Percentiles rank a stretch among this genome's conserved stretches.
Conservation (phyloP, 2,329 filamentous ascomycete species). For the Fusarium continuum region DNA sequence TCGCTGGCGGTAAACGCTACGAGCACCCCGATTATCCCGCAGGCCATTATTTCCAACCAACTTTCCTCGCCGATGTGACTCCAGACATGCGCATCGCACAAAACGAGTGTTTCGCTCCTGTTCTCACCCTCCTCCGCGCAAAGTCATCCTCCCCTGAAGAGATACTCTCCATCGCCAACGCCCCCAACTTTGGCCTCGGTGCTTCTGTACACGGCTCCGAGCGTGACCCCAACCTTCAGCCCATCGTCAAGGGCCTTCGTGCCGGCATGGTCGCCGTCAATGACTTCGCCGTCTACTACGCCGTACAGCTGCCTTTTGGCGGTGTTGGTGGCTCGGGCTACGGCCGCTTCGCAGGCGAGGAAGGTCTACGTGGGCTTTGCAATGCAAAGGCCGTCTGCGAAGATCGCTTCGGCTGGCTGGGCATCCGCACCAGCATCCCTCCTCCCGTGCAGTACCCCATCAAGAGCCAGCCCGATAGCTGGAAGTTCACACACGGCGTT, state of each 20-base stretch:
- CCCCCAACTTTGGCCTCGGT: slow-evolving; percentile 85
- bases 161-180: slow-evolving; percentile 83
- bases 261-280: slow-evolving; percentile 95
- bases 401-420: slow-evolving; percentile 72
- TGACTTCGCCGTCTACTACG: slow-evolving; percentile 93
- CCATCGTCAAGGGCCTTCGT: slow-evolving; percentile 73
- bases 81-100: slow-evolving; percentile 86
- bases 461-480: slow-evolving; percentile 67
- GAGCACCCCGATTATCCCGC: slow-evolving; percentile 75
- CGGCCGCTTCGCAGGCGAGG: slow-evolving; percentile 89
- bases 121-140: slow-evolving; percentile 86
- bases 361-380: slow-evolving; percentile 84
- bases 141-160: slow-evolving; percentile 65
- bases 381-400: slow-evolving; percentile 88
- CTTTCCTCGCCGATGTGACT: slow-evolving; percentile 89
- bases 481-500: slow-evolving; percentile 69
- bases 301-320: slow-evolving; percentile 93
- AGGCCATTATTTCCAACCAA: slow-evolving; percentile 93
- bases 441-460: slow-evolving; percentile 84
- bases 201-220: slow-evolving; percentile 85
- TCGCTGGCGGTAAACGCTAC: slow-evolving; percentile 80
- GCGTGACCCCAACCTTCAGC: slow-evolving; percentile 65
- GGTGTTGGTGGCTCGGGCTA: slow-evolving; percentile 91
- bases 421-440: slow-evolving; percentile 80
- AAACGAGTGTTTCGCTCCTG: slow-evolving; percentile 90